Evolutionary conservation across 2,329 filamentous ascomycete genomes (phyloP).

Genomic region (Aspergillus caelatus): DNA sequence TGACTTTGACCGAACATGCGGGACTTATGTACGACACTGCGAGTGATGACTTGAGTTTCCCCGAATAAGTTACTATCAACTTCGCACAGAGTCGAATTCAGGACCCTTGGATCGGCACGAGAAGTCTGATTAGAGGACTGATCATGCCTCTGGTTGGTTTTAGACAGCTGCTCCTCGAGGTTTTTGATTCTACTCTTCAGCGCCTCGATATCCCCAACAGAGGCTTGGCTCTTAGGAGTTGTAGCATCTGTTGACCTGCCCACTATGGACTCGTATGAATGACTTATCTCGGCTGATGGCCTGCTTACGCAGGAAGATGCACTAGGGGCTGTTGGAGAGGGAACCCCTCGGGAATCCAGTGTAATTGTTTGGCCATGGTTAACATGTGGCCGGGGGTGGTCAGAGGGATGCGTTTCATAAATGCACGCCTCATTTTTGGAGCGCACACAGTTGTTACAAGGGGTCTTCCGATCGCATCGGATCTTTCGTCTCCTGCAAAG

Average conservation of each 20-base stretch:
- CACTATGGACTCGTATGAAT: conserved; percentile 12
- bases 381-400: conserved; percentile 9
- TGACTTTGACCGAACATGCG: conserved; percentile 60
- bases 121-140: conserved; percentile 21
- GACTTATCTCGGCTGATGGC: conserved; percentile 13
- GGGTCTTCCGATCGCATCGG: conserved; percentile 61
- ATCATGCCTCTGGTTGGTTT: conserved; percentile 21
- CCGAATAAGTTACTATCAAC: conserved; percentile 39
- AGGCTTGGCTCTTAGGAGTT: conserved; percentile 26
- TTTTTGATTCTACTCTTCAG: conserved; percentile 46
- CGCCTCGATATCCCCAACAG: conserved; percentile 37
- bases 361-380: conserved; percentile 5
- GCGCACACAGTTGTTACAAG: conserved; percentile 63
- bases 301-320: conserved; percentile 7
- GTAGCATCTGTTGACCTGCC: conserved; percentile 22
- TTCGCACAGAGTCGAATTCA: conserved; percentile 44
- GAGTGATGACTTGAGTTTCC: conserved; percentile 37
- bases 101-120: conserved; percentile 40
- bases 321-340: neutral
- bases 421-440: conserved; percentile 28
- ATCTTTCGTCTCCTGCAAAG: conserved; percentile 65
- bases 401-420: conserved; percentile 17
- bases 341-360: neutral
- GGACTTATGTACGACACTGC: conserved; percentile 56
- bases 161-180: conserved; percentile 49